phyloP scores from a whole-genome alignment of 2,329 filamentous ascomycete species.

The Xylariaceae sp. region DNA sequence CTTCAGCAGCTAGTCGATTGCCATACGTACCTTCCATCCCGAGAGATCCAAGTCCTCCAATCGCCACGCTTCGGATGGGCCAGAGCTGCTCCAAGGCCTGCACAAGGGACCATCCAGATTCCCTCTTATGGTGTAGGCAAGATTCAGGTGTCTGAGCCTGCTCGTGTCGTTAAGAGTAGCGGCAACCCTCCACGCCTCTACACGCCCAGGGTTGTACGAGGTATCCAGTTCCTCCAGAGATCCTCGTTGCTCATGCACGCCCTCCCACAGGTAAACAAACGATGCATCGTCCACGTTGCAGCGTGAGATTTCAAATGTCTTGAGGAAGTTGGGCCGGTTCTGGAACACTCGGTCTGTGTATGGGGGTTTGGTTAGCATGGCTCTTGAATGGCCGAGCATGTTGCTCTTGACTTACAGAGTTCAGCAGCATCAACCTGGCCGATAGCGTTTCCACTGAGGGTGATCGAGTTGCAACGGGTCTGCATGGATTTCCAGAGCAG shows the following conservation, averaged over 20 bases:
- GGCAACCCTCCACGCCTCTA: constrained; percentile 43
- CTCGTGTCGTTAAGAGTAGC: constrained; percentile 39
- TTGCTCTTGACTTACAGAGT: constrained; percentile 34
- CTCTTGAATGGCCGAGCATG: not conserved
- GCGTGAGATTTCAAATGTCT: constrained; percentile 44
- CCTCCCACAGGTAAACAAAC: constrained; percentile 43
- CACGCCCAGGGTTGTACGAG: constrained; percentile 47
- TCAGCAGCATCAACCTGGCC: constrained; percentile 43
- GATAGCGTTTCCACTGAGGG: constrained; percentile 45
- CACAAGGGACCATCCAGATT: constrained; percentile 41
- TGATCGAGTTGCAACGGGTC: constrained; percentile 46
- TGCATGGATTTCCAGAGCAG: constrained; percentile 43
- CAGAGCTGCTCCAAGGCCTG: constrained; percentile 37
- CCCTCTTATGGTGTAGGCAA: constrained; percentile 47
- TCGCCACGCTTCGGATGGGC: constrained; percentile 32
- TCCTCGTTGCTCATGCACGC: constrained; percentile 40
- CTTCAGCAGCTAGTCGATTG: constrained; percentile 9
- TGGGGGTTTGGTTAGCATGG: constrained; percentile 10
- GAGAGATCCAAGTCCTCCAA: constrained; percentile 52
- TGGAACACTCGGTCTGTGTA: constrained; percentile 25
- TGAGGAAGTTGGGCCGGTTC: constrained; percentile 35
- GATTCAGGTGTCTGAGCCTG: constrained; percentile 43
- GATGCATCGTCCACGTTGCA: constrained; percentile 47
- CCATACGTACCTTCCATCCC: constrained; percentile 42
- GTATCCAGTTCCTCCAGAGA: constrained; percentile 45